Percentiles rank a stretch among this genome's conserved stretches.
Conservation (phyloP, 495 filamentous ascomycete species). For the Aspergillus saccharolyticus region DNA sequence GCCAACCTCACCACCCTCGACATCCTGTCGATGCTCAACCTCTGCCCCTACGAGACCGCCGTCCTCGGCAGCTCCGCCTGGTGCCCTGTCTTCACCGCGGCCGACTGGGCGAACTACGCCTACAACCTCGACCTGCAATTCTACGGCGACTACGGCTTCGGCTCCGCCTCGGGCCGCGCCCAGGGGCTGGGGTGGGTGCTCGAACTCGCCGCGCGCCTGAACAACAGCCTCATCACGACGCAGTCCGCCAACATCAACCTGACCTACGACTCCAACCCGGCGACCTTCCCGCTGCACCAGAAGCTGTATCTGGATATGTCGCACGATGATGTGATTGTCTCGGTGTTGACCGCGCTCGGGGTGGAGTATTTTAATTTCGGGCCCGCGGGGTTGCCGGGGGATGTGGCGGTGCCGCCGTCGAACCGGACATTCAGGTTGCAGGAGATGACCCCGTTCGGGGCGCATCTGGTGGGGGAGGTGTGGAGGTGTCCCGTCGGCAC, state of each 20-base stretch:
- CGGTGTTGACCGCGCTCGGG: constrained; percentile 48
- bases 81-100: constrained; percentile 52
- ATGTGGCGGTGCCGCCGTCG: constrained; percentile 36
- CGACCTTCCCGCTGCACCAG: constrained; percentile 48
- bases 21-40: constrained; percentile 49
- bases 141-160: constrained; percentile 52
- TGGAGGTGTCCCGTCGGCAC: constrained; percentile 26
- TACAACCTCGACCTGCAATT: constrained; percentile 57
- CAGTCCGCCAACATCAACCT: constrained; percentile 55
- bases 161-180: constrained; percentile 57
- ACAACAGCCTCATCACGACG: constrained; percentile 46
- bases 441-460: constrained; percentile 56
- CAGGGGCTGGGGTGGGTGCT: constrained; percentile 60
- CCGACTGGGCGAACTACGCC: constrained; percentile 52
- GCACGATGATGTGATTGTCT: constrained; percentile 38
- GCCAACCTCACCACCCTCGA: constrained; percentile 45
- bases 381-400: constrained; percentile 36
- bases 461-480: constrained; percentile 59
- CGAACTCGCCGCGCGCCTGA: constrained; percentile 55
- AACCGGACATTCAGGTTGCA: constrained; percentile 23
- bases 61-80: constrained; percentile 32
- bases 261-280: constrained; percentile 43
- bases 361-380: constrained; percentile 48
- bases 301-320: constrained; percentile 44
- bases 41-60: constrained; percentile 32